A percentile compares a stretch with the other conserved stretches of the same genome.
phyloP scores from a whole-genome alignment of 495 filamentous ascomycete genomes.

The Physcia stellaris region DNA sequence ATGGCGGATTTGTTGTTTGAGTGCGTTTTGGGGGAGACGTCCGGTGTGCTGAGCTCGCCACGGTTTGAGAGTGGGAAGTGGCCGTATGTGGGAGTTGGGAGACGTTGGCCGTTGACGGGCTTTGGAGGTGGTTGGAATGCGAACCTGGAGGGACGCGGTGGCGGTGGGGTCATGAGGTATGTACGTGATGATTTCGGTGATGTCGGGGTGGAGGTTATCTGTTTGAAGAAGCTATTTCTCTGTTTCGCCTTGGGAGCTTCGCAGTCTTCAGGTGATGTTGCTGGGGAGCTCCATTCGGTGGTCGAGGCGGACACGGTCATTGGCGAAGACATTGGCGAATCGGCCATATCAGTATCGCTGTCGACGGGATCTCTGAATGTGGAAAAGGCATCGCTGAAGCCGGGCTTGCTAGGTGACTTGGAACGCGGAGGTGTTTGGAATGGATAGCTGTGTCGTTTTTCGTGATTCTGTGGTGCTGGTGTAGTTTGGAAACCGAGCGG shows the following conservation, averaged over 20 bases:
- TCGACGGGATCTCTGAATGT: constrained; percentile 21
- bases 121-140: constrained; percentile 9
- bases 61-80: constrained; percentile 21
- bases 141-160: constrained; percentile 20
- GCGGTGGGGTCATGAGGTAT: constrained; percentile 17
- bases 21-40: constrained; percentile 10
- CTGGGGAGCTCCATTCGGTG: no score
- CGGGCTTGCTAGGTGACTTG: no score
- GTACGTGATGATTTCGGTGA: constrained; percentile 31
- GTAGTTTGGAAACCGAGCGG: no score
- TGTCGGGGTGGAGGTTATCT: constrained; percentile 24
- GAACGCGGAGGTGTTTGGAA: constrained; percentile 2
- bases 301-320: no score
- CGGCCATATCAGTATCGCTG: constrained; percentile 40
- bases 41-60: constrained; percentile 11
- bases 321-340: no score
- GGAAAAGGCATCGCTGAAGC: constrained; percentile 11
- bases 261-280: no score
- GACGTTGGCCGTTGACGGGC: constrained; percentile 22
- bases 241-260: no score
- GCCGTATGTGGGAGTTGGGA: constrained; percentile 26
- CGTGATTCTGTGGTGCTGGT: no score
- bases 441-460: constrained; percentile 11
- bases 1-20: constrained; percentile 24
- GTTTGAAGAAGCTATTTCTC: no score